Evolutionary conservation across 345 rosid genomes (phyloP).

Genomic region (Gossypium longicalyx): DNA sequence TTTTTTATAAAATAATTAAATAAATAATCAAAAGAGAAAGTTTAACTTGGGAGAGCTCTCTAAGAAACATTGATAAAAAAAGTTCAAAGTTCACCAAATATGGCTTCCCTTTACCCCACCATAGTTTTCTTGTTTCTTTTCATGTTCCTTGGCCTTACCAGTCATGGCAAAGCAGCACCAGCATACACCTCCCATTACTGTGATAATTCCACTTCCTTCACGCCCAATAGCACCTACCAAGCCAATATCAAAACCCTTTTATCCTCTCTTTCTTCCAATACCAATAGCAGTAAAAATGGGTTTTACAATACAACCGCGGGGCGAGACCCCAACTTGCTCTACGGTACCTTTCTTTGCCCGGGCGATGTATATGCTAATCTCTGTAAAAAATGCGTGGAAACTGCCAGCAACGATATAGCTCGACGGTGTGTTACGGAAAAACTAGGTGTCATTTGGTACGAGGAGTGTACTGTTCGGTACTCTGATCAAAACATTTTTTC

Average conservation of each 20-base stretch:
- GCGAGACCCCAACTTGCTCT: not conserved
- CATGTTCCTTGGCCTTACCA: not conserved
- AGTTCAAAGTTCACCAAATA: not conserved
- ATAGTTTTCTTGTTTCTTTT: not conserved
- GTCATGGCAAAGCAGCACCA: not conserved
- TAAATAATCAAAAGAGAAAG: not conserved
- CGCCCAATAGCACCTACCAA: conserved; percentile 9
- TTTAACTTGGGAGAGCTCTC: not conserved
- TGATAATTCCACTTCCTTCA: not conserved
- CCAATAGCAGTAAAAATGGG: not conserved
- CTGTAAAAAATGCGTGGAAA: not conserved
- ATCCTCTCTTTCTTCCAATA: conserved; percentile 5
- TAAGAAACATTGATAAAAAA: not conserved
- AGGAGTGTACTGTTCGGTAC: conserved; percentile 1
- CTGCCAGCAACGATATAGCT: not conserved
- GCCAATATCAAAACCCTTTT: conserved; percentile 1
- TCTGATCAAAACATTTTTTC: conserved; percentile 12
- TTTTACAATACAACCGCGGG: conserved; percentile 14
- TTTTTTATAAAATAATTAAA: no score
- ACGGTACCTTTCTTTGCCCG: conserved; percentile 5
- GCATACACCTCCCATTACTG: not conserved
- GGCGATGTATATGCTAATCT: not conserved
- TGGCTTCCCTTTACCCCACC: not conserved
- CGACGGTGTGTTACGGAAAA: not conserved
- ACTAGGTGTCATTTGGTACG: conserved; percentile 1